Evolutionary conservation across 2,329 filamentous ascomycete species (phyloP), one percentile per base, ranked within the genome.

Genomic region (Conoideocrella luteorostrata): DNA sequence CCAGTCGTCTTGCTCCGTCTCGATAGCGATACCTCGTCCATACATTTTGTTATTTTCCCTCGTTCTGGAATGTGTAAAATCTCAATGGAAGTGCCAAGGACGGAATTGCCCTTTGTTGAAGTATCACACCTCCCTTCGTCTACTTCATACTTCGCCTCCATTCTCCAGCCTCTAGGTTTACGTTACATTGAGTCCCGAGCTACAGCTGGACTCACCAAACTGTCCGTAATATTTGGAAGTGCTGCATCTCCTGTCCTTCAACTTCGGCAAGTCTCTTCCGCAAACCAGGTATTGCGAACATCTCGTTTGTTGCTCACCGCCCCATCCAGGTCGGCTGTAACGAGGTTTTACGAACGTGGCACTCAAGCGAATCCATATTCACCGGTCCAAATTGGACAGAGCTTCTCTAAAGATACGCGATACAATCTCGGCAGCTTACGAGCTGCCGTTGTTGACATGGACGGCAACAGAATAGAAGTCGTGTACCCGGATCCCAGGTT

Each of bases 381-480:
- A n/a, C n/a, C 54, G 39, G 67, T 57, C 69, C 45, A 53, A 13
- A 17, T 9, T n/a, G 13, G 34, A 23, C 15, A 2, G 11, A 10
- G 3, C 13, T 20, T 11, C 11, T 44, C 23, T 17, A 9, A 11
- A 20, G 12, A 17, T 30, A 32, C 20, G 15, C 28, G 13, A 15
- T 37, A 36, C 29, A 47, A 18, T 43, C 44, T 32, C 44, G 52
- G 47, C 37, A 44, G 45, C 38, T 39, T 45, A 37, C 62, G 56
- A 66, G 76, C 64, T 69, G 78, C 68, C 72, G 81, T 88, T 32
- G 75, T 80, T 47, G 88, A 95, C 63, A 75, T 87, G 43, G 88
- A 95, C 66, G 86, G 86, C 40, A 94, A 95, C 67, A 85, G 77
- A 53, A 81, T 95, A 59, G 86, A 93, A 58, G 84, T 87, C 23